phyloP scores from a whole-genome alignment of 768 basidiomycete genomes.

The Leccinum arenicola region DNA sequence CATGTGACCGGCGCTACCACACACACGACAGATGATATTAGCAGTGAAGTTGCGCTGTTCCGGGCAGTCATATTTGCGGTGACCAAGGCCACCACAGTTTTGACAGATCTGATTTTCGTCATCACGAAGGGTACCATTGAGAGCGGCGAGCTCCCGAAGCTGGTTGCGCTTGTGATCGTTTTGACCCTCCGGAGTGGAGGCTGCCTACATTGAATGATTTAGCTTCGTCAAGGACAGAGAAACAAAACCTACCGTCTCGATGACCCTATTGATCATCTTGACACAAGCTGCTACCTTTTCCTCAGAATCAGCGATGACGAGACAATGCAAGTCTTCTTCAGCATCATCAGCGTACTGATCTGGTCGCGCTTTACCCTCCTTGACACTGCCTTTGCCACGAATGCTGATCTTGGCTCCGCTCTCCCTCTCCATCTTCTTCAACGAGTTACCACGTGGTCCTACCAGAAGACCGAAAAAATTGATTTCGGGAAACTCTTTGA shows the following conservation, averaged over 20 bases:
- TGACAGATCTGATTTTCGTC: constrained; percentile 99
- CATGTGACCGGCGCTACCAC: constrained; percentile 99
- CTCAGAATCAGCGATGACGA: constrained; percentile 88
- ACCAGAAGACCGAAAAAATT: constrained; percentile 99
- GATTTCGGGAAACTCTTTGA: constrained; percentile 99
- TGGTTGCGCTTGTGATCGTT: constrained; percentile 99
- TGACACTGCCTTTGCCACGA: constrained; percentile 96
- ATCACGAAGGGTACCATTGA: constrained; percentile 98
- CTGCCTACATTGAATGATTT: constrained; percentile 58
- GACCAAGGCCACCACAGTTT: constrained; percentile 90
- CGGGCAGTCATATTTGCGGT: constrained; percentile 98
- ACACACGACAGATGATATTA: constrained; percentile 98
- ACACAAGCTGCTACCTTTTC: constrained; percentile 92
- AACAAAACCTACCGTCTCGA: constrained; percentile 78
- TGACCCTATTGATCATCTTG: constrained; percentile 94
- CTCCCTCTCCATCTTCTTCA: constrained; percentile 99
- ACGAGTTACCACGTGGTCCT: constrained; percentile 96
- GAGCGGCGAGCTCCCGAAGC: constrained; percentile 92
- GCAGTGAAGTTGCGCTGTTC: constrained; percentile 98
- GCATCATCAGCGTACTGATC: constrained; percentile 95
- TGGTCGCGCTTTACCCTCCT: constrained; percentile 96
- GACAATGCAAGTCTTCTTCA: constrained; percentile 98
- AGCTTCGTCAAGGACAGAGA: neutral
- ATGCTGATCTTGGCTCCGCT: constrained; percentile 99
- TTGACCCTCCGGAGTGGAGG: constrained; percentile 98